Evolutionary conservation across 1,284 basidiomycete genomes (phyloP).

Genomic region (Somion occarium): DNA sequence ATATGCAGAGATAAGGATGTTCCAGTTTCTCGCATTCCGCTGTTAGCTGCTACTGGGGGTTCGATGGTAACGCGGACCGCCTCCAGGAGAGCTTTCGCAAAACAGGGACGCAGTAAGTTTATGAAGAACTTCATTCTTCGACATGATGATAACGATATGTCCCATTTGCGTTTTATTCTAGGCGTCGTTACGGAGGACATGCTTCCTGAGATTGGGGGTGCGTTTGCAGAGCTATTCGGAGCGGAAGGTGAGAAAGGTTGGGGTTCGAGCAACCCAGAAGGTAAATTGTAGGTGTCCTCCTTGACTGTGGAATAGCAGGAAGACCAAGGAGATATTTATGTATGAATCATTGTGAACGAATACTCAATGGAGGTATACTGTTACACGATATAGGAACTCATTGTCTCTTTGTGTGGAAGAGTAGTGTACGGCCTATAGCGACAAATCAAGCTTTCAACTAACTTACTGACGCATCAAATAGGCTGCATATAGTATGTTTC

Average conservation of each 20-base stretch:
- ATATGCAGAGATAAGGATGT: constrained; percentile 41
- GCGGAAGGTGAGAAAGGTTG: constrained; percentile 36
- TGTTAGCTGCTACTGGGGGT: constrained; percentile 86
- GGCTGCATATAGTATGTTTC: too few species aligned
- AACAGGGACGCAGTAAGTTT: constrained; percentile 52
- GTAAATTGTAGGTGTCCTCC: constrained; percentile 16
- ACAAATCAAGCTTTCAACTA: too few species aligned
- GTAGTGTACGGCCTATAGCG: too few species aligned
- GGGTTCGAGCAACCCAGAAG: constrained; percentile 18
- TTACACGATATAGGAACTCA: too few species aligned
- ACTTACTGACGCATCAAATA: too few species aligned
- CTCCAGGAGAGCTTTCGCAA: constrained; percentile 71
- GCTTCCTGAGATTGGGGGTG: constrained; percentile 68
- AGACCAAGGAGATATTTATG: too few species aligned
- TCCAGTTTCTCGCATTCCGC: constrained; percentile 61
- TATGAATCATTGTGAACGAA: too few species aligned
- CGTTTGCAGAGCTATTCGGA: constrained; percentile 75
- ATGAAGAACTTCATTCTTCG: neutral
- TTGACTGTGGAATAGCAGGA: too few species aligned
- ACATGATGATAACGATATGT: neutral
- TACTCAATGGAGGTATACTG: too few species aligned
- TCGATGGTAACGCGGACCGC: constrained; percentile 85
- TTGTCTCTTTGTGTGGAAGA: too few species aligned
- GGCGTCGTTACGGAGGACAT: constrained; percentile 91
- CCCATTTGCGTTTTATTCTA: constrained; percentile 2